Evolutionary conservation across 169 alveolate genomes (phyloP).

Genomic region (Eimeria maxima): DNA sequence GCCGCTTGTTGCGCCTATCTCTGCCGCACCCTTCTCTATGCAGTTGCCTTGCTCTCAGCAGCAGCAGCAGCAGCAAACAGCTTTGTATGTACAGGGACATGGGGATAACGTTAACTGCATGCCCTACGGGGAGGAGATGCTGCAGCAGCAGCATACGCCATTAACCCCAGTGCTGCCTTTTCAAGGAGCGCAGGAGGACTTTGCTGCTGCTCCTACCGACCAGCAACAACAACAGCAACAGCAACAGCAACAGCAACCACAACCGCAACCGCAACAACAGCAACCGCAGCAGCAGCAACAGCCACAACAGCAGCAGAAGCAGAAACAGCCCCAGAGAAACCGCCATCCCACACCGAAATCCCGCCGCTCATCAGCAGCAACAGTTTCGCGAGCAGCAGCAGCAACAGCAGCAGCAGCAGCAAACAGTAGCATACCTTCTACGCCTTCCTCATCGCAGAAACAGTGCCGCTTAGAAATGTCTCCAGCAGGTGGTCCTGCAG

Average conservation of each 20-base stretch:
- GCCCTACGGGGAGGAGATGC: neutral
- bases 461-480: neutral
- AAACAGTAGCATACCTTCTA: neutral
- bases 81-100: neutral
- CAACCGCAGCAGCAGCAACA: neutral
- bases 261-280: neutral
- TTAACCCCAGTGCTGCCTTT: neutral
- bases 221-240: conserved; percentile 5
- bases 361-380: conserved; percentile 30
- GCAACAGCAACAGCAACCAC: neutral
- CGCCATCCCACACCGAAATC: conserved; percentile 12
- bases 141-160: neutral
- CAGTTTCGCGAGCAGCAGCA: neutral
- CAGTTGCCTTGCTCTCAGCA: conserved; percentile 12
- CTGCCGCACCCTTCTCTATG: neutral
- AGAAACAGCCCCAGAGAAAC: neutral
- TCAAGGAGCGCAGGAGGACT: neutral
- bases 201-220: conserved; percentile 6
- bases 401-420: conserved; percentile 32
- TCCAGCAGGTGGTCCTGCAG: neutral
- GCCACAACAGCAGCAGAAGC: conserved; percentile 1
- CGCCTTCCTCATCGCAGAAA: neutral
- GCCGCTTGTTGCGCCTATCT: neutral
- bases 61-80: conserved; percentile 28
- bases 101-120: conserved; percentile 1